Conservation (phyloP, 2,329 filamentous ascomycete genomes). For the Aureobasidium pullulans region DNA sequence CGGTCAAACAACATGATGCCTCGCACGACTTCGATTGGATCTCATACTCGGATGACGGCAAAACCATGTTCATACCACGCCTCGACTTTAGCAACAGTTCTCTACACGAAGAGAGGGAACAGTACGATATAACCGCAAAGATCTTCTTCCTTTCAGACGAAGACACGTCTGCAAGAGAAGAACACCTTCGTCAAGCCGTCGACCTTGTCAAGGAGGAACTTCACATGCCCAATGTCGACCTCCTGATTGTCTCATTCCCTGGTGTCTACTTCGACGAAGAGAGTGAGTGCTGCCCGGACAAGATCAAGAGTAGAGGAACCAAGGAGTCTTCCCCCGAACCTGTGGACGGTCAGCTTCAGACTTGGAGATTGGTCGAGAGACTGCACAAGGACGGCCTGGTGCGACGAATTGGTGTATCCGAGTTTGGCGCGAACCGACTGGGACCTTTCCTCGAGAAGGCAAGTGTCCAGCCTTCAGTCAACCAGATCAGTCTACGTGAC, state of each 20-base stretch:
- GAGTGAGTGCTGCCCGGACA: constrained; percentile 67
- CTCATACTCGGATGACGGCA: constrained; percentile 41
- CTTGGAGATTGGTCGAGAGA: constrained; percentile 60
- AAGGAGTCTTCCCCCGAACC: constrained; percentile 46
- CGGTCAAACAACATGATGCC: constrained; percentile 7
- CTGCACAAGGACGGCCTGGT: constrained; percentile 66
- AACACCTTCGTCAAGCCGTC: constrained; percentile 71
- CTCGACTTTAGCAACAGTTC: constrained; percentile 65
- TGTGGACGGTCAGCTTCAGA: constrained; percentile 59
- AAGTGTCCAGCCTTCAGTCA: constrained; percentile 66
- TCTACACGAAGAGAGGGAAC: constrained; percentile 68
- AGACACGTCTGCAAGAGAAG: constrained; percentile 42
- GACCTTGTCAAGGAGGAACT: constrained; percentile 74
- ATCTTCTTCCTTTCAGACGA: constrained; percentile 76
- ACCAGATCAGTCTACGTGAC: constrained; percentile 94
- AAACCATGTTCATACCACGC: constrained; percentile 65
- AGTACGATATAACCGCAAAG: constrained; percentile 94
- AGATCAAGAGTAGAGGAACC: constrained; percentile 35
- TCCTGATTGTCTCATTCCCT: constrained; percentile 88
- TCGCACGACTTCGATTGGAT: constrained; percentile 52
- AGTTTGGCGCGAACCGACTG: constrained; percentile 82
- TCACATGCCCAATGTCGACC: constrained; percentile 66
- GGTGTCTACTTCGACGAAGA: constrained; percentile 90
- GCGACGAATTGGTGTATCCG: constrained; percentile 71
- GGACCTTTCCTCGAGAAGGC: constrained; percentile 67